phyloP scores from a whole-genome alignment of 768 basidiomycete species.

The Phylloporus arenicola region DNA sequence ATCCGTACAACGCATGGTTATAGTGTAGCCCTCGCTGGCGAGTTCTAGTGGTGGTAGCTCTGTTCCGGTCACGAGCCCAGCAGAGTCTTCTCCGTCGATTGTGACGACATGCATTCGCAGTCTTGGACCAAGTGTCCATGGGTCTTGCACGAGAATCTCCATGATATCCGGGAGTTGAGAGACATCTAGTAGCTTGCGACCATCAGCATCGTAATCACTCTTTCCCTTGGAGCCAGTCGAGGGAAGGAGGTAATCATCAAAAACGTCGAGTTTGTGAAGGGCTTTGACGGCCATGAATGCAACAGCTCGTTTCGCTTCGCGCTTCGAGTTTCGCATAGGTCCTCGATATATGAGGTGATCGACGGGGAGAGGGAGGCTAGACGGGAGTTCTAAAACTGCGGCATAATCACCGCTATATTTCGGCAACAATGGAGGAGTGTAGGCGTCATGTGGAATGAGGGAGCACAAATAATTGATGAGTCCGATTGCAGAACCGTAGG shows the following conservation, averaged over 20 bases:
- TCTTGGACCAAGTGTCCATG: slow-evolving; percentile 53
- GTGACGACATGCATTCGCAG: slow-evolving; percentile 62
- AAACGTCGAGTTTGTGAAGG: slow-evolving; percentile 64
- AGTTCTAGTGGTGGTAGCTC: slow-evolving; percentile 46
- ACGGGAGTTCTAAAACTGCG: slow-evolving; percentile 58
- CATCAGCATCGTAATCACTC: slow-evolving; percentile 51
- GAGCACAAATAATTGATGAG: slow-evolving; percentile 74
- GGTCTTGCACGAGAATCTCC: slow-evolving; percentile 58
- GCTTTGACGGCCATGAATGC: slow-evolving; percentile 73
- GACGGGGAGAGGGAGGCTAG: slow-evolving; percentile 54
- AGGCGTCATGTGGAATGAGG: slow-evolving; percentile 66
- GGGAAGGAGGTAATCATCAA: slow-evolving; percentile 80
- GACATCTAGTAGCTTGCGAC: slow-evolving; percentile 38
- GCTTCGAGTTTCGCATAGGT: slow-evolving; percentile 59
- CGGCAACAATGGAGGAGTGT: slow-evolving; percentile 56
- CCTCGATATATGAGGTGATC: slow-evolving; percentile 54
- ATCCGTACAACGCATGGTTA: slow-evolving; percentile 41
- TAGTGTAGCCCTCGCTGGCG: slow-evolving; percentile 26
- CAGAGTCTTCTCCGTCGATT: slow-evolving; percentile 44
- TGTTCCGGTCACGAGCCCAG: slow-evolving; percentile 67
- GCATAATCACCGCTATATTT: slow-evolving; percentile 58
- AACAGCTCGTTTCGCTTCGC: slow-evolving; percentile 77
- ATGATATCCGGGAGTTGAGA: slow-evolving; percentile 48
- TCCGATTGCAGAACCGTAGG: slow-evolving; percentile 68
- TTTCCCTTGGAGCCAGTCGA: slow-evolving; percentile 46